Percentiles rank a stretch among this genome's conserved stretches.
phyloP scores from a whole-genome alignment of 2,329 filamentous ascomycete species.

The Diaporthe amygdali region DNA sequence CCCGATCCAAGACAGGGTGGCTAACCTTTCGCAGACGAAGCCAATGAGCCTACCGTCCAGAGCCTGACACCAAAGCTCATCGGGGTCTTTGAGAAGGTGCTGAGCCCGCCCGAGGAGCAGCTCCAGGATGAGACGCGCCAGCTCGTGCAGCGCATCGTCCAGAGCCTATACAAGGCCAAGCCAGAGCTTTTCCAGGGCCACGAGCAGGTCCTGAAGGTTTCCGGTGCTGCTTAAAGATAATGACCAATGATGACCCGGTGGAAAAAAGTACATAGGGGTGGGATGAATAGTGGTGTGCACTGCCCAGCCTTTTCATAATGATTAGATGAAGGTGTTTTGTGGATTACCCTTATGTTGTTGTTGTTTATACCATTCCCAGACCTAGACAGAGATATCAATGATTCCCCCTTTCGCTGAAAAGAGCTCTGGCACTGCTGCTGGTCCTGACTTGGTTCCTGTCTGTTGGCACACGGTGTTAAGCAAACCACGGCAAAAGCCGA shows the following conservation, averaged over 20 bases:
- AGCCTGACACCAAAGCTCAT: conserved; percentile 73
- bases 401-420: conserved; percentile 25
- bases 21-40: conserved; percentile 56
- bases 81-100: conserved; percentile 74
- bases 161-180: conserved; percentile 43
- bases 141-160: conserved; percentile 69
- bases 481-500: no score
- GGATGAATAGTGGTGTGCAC: not conserved
- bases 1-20: not conserved
- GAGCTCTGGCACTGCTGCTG: not conserved
- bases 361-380: conserved; percentile 9
- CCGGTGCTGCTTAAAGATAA: conserved; percentile 26
- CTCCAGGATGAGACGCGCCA: conserved; percentile 73
- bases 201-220: conserved; percentile 36
- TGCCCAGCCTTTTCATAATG: conserved; percentile 14
- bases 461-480: no score
- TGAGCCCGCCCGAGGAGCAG: conserved; percentile 75
- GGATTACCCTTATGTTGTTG: not conserved
- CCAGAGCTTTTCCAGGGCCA: conserved; percentile 37
- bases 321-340: conserved; percentile 22
- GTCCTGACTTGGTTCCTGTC: no score
- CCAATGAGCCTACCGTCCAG: conserved; percentile 71
- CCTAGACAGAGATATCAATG: conserved; percentile 27
- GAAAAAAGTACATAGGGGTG: conserved; percentile 3
- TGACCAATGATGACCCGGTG: not conserved